Base-by-base conservation (phyloP, 2,329 filamentous ascomycete genomes). In the Dactylellina sp. region DNA sequence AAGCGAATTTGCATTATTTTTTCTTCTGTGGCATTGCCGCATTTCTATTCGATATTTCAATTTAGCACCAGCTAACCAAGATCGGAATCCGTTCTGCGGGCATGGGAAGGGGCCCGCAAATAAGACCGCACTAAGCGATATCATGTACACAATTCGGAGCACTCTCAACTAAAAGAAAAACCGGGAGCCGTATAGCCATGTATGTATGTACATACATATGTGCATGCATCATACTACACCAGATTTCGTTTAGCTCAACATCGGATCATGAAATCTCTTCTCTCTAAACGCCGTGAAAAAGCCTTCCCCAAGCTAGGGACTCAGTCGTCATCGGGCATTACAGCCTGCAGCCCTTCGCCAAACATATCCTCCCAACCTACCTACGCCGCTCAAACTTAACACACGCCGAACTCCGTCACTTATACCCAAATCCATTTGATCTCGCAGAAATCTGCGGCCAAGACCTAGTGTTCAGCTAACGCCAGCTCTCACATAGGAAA, bases 1-100 rank as follows among this genome's bases (percentile, higher is more conserved):
- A 72, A 72, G 68, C 68, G 68, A 72, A 39, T 14, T 18, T 65
- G 60, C 60, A 72, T 72, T 59, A 64, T 49, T 40, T 60, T 57
- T 65, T 49, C 44, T 53, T 61, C n/a, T 39, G 49, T 50, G 37
- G 20, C 59, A 44, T 14, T 18, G 18, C 49, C 3, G 11, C 53
- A 16, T 22, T 40, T 9, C 16, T 24, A 52, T 64, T 66, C 52
- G 55, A 47, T 39, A 66, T 46, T 56, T n/a, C 62, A 66, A 47
- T 35, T 42, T n/a, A 35, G 18, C 46, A 16, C 49, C 35, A 63
- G 24, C 57, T 60, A 65, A 65, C 68, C 65, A 35, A 53, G 60
- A 60, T 72, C 68, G 68, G 60, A 64, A 53, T 25, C 28, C 46
- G 28, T 53, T 50, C 35, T 57, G 46, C 32, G 65, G 57, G 55